phyloP scores from a whole-genome alignment of 495 filamentous ascomycete genomes.

The Neurospora sp. region DNA sequence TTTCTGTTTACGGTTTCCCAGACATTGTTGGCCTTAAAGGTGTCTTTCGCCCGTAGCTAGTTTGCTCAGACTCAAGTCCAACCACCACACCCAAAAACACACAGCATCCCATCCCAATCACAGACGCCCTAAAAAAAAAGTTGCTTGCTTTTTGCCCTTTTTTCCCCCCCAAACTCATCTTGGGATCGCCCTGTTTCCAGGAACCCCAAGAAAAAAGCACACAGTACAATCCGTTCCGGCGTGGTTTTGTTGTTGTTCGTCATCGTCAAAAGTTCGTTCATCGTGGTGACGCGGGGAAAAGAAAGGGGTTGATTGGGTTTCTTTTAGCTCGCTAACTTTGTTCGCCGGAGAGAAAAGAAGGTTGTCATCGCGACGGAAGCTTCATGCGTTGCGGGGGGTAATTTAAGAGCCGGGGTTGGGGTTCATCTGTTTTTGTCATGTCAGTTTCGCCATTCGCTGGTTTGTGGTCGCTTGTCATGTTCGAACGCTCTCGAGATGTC shows the following conservation, averaged over 20 bases:
- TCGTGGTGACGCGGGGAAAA: background rate
- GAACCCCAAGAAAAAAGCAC: background rate
- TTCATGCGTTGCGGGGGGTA: background rate
- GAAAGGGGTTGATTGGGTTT: background rate
- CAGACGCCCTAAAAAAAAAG: background rate
- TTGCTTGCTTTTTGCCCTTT: background rate
- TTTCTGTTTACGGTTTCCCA: background rate
- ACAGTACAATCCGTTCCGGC: background rate
- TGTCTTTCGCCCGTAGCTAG: background rate
- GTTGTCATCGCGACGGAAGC: background rate
- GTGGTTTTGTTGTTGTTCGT: background rate
- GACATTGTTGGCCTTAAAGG: background rate
- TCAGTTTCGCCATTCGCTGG: background rate
- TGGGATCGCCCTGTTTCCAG: background rate
- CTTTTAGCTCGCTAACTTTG: background rate
- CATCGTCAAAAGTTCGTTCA: background rate
- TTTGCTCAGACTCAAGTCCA: background rate
- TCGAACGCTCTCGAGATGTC: constrained; percentile 11
- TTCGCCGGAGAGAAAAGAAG: background rate
- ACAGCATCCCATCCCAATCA: background rate
- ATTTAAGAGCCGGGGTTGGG: constrained; percentile 40
- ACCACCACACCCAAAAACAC: background rate
- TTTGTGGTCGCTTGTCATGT: constrained; percentile 27
- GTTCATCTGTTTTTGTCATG: constrained; percentile 32
- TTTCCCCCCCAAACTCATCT: background rate